These are phyloP conservation scores for Paramecium caudatum DNA, from an alignment of 73 alveolate species.

Conservation along the genomic window DNA sequence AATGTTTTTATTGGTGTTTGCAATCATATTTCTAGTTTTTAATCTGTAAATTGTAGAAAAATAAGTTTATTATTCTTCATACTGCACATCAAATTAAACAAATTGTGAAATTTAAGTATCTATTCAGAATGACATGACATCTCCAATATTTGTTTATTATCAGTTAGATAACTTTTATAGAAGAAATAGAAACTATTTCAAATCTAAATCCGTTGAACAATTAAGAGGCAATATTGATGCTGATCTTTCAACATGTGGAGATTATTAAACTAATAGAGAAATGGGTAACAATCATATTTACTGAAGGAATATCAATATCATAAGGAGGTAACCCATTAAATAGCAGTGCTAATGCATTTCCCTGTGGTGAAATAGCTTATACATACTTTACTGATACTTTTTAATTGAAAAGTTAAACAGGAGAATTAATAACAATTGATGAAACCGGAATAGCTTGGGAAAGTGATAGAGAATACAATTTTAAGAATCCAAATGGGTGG, in stretches of 20 bases:
- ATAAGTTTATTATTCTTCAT: not conserved
- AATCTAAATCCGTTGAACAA: slow-evolving; percentile 67
- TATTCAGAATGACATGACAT: slow-evolving; percentile 54
- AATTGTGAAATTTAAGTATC: slow-evolving; percentile 6
- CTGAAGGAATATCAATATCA: not conserved
- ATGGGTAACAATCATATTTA: not conserved
- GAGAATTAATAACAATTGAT: slow-evolving; percentile 76
- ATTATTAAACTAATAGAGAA: slow-evolving; percentile 61
- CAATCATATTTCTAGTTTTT: slow-evolving; percentile 38
- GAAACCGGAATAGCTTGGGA: slow-evolving; percentile 88
- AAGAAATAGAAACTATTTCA: slow-evolving; percentile 73
- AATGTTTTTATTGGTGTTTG: slow-evolving; percentile 61
- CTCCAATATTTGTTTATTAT: slow-evolving; percentile 71
- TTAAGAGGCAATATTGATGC: slow-evolving; percentile 59
- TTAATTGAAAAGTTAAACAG: slow-evolving; percentile 59
- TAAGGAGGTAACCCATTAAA: not conserved
- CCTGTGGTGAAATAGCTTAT: slow-evolving; percentile 58
- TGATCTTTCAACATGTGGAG: slow-evolving; percentile 29
- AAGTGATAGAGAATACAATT: slow-evolving; percentile 87
- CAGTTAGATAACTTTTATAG: slow-evolving; percentile 69
- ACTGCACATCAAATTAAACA: not conserved
- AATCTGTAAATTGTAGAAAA: slow-evolving; percentile 50
- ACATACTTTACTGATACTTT: slow-evolving; percentile 77
- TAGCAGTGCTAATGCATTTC: slow-evolving; percentile 3
- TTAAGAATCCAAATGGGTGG: slow-evolving; percentile 79